phyloP scores from a whole-genome alignment of 2,329 filamentous ascomycete genomes.

The Aspergillus sp. region DNA sequence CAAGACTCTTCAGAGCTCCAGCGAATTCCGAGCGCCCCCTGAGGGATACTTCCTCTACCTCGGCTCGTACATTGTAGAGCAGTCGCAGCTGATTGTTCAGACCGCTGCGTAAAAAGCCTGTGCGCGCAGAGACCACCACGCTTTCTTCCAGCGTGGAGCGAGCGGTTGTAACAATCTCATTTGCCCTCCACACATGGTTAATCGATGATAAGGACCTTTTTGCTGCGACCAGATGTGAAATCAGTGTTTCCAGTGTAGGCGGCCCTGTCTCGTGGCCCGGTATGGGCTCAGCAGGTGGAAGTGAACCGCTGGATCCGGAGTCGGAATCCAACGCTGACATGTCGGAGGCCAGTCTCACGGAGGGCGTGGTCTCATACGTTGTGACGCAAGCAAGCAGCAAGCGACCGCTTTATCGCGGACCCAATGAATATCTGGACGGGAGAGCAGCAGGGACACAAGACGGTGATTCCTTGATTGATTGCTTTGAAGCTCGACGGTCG shows the following conservation, averaged over 20 bases:
- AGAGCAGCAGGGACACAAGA: neutral
- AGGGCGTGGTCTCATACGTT: neutral
- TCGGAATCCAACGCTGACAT: constrained; percentile 37
- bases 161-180: constrained; percentile 77
- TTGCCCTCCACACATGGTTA: constrained; percentile 77
- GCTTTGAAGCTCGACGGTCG: neutral
- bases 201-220: constrained; percentile 87
- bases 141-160: constrained; percentile 75
- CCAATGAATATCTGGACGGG: neutral
- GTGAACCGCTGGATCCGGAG: constrained; percentile 21
- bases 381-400: constrained; percentile 1
- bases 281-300: constrained; percentile 10
- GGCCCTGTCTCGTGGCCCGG: constrained; percentile 21
- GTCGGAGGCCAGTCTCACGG: neutral
- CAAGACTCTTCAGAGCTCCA: constrained; percentile 55
- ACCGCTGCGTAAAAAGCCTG: constrained; percentile 64
- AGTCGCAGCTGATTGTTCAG: constrained; percentile 53
- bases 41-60: constrained; percentile 45
- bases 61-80: constrained; percentile 44
- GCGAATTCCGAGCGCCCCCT: constrained; percentile 46
- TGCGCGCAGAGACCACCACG: constrained; percentile 69
- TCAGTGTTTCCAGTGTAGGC: constrained; percentile 68
- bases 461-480: too few species aligned
- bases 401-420: neutral
- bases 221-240: constrained; percentile 79